Base-by-base conservation (phyloP, 805 yeast species). In the Danielia oregonensis region DNA sequence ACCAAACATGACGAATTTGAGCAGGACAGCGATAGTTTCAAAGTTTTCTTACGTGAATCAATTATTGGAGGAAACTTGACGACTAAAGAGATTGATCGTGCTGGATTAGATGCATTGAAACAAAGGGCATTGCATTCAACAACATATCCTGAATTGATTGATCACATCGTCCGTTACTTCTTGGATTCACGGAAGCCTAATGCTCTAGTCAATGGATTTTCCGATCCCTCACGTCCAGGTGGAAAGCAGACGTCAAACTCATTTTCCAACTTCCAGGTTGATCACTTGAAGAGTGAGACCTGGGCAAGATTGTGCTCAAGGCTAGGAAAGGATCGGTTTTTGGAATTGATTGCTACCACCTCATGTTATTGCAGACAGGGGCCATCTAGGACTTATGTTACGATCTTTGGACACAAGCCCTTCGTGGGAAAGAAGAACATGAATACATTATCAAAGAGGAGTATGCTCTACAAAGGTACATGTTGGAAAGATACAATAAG, bases 251-350 rank as follows among this genome's bases (percentile, higher is more conserved):
- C 9, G 12, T 15, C 17, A 4, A 14, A 15, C 6, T 3, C 13
- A 6, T 29, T 29, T 29, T 29, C 15, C 3, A 57, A 51, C 40
- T 55, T 67, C n/a, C 55, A 57, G 16, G 63, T 65, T 3, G 56
- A 63, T 12, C 34, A 52, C 2, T 41, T 82, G 13, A 77, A 76
- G 38, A 49, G 62, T 4, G 44, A 58, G 3, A 41, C 51, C 2
- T 79, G 85, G 78, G 63, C 63, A 19, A 41, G 49, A 3, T 28
- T 78, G 0, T 72, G 60, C 37, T 39, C 37, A 2, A 19, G 55
- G 1, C 42, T 77, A 2, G 82, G 81, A 0, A 49, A 54, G 6
- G 36, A 37, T 1, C 36, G 38, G 1, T 78, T 79, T 46, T 30
- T 66, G 4, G 37, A 62, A 6, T 29, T 78, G 14, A 12, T 78